Evolutionary conservation across 1,284 basidiomycete genomes (phyloP), one percentile per base, ranked within the genome.

Genomic region (Stygiomarasmius scandens): DNA sequence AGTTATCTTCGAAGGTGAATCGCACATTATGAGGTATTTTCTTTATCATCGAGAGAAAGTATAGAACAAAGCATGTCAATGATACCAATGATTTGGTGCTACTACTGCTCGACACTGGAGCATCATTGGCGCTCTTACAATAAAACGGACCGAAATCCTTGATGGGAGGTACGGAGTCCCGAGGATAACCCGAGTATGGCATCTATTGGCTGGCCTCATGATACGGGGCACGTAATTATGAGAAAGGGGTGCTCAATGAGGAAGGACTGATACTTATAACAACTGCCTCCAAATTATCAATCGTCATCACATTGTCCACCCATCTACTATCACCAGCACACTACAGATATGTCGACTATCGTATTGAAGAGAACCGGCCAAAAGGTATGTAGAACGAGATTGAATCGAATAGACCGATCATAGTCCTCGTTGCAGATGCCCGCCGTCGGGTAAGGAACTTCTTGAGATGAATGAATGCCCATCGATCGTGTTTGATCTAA

Each of bases 321-420:
- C 49, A 44, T 58, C 49, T 56, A 44, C 45, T 24, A 52, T 52
- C 47, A 58, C 22, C 8, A 6, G 47, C 20, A 27, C n/a, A 49
- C 16, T 16, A 49, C 12, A 5, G 29, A 29, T n/a, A 85, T 86
- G 82, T 72, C 82, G 54, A 66, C 81, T 58, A 65, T 85, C 66
- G 71, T 74, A 29, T 73, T 89, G 68, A 83, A 84, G 71, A 75
- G 83, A 66, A 88, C 85, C 43, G 80, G 78, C 27, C 78, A 82
- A 60, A 83, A 86, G 81, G 86, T 83, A 11, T n/a, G n/a, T 6
- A 23, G 46, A 23, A 11, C 16, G 14, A 24, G 61, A 45, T 19
- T 22, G 44, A 22, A 52, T 53, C 27, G n/a, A 24, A 50, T n/a
- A 59, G 8, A 8, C 67, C 57, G 25, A 58, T 52, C 27, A 27